Conservation (phyloP, 345 rosid species). For the Ceriops zippeliana region DNA sequence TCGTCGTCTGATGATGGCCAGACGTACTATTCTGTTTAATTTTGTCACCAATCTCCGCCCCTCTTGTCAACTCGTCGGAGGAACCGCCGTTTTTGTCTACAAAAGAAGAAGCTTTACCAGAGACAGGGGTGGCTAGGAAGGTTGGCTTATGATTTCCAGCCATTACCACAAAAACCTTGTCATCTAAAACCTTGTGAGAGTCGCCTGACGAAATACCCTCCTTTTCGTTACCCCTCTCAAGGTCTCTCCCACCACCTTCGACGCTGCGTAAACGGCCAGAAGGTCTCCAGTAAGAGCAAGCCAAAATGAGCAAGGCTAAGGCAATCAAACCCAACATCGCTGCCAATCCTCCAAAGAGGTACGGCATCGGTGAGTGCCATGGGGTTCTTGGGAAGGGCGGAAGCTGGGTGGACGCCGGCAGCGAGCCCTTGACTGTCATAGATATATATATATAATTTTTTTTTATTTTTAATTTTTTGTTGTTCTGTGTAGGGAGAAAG, state of each 20-base stretch:
- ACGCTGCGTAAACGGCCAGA: slow-evolving; percentile 39
- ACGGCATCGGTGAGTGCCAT: slow-evolving; percentile 98
- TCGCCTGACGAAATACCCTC: background rate
- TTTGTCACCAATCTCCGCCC: slow-evolving; percentile 33
- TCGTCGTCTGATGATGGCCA: background rate
- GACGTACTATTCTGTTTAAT: background rate
- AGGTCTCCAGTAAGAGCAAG: slow-evolving; percentile 92
- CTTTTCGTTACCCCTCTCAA: slow-evolving; percentile 14
- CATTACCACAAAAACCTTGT: slow-evolving; percentile 29
- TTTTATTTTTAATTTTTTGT: background rate
- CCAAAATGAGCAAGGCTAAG: slow-evolving; percentile 77
- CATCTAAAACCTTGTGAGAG: slow-evolving; percentile 14
- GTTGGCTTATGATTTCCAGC: slow-evolving; percentile 30
- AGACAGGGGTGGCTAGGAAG: slow-evolving; percentile 29
- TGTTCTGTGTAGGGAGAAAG: background rate
- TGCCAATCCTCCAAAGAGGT: slow-evolving; percentile 88
- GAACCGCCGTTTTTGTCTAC: no score
- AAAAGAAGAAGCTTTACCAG: slow-evolving; percentile 8
- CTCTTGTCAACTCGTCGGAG: background rate
- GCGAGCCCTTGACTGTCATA: slow-evolving; percentile 14
- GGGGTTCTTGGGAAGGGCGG: slow-evolving; percentile 22
- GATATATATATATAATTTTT: slow-evolving; percentile 18
- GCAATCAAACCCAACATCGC: slow-evolving; percentile 95
- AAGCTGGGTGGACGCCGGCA: slow-evolving; percentile 7
- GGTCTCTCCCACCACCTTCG: slow-evolving; percentile 3